Evolutionary conservation across 768 basidiomycete species (phyloP).

Genomic region (Pisolithus marmoratus): DNA sequence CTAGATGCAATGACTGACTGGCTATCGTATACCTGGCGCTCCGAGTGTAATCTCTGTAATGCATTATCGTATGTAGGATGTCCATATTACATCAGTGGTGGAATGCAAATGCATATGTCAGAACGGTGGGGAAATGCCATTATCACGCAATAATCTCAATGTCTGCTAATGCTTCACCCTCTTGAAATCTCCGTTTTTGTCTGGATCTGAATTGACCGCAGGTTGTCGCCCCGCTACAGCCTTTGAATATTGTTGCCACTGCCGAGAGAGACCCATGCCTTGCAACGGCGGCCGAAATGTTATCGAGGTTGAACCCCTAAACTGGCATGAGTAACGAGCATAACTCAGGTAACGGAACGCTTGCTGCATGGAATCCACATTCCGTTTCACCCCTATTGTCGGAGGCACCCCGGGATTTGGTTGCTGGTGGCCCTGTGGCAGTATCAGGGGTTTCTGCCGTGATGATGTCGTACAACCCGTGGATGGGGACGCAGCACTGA

Average conservation of each 20-base stretch:
- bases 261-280: constrained; percentile 37
- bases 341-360: constrained; percentile 10
- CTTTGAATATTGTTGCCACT: constrained; percentile 15
- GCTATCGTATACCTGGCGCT: too few species aligned
- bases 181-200: constrained; percentile 29
- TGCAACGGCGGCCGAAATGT: constrained; percentile 19
- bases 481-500: not conserved
- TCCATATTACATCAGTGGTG: not conserved
- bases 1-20: not conserved
- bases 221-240: constrained; percentile 13
- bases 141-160: not conserved
- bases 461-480: not conserved
- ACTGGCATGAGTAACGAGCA: not conserved
- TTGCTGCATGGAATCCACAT: constrained; percentile 28
- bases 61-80: not conserved
- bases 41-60: not conserved
- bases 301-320: constrained; percentile 16
- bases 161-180: constrained; percentile 32
- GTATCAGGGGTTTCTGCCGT: constrained; percentile 1
- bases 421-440: constrained; percentile 7
- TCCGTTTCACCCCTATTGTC: constrained; percentile 26
- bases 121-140: too few species aligned
- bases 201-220: constrained; percentile 30
- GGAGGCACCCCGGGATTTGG: not conserved
- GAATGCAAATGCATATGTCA: too few species aligned